These are phyloP conservation scores for Vitis hybrid DNA, from an alignment of 177 flowering plant genomes.

Conservation along the genomic window DNA sequence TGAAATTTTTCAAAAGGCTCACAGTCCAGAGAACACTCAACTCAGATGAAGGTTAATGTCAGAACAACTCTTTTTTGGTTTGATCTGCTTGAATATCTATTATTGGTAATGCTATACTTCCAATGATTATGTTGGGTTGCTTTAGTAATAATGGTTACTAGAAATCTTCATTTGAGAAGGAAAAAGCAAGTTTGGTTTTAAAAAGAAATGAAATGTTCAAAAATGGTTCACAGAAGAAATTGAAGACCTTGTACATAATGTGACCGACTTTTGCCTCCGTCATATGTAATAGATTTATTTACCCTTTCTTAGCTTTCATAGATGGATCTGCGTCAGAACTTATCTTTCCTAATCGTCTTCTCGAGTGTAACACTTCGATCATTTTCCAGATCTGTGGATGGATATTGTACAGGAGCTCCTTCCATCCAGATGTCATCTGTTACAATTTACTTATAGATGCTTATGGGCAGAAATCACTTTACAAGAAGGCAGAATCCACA, in stretches of 20 bases:
- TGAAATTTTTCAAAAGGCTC: too few relatives aligned
- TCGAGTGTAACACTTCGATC: slow-evolving; percentile 10
- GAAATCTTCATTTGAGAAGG: too few relatives aligned
- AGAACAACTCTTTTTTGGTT: too few relatives aligned
- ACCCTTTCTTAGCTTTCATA: neutral
- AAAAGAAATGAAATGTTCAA: too few relatives aligned
- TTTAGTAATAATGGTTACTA: too few relatives aligned
- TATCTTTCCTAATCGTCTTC: neutral
- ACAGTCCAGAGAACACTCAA: too few relatives aligned
- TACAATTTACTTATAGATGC: slow-evolving; percentile 89
- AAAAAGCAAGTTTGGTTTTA: too few relatives aligned
- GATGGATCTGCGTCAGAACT: neutral
- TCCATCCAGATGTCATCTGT: slow-evolving; percentile 74
- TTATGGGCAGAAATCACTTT: slow-evolving; percentile 57
- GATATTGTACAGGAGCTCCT: slow-evolving; percentile 71
- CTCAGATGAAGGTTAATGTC: too few relatives aligned
- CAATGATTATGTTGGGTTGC: too few relatives aligned
- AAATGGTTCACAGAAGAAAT: neutral
- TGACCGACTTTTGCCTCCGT: neutral
- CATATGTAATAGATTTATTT: neutral
- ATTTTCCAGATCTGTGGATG: slow-evolving; percentile 69
- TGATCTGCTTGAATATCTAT: too few relatives aligned
- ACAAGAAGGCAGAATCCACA: slow-evolving; percentile 60
- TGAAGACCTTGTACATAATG: neutral
- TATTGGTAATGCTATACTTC: too few relatives aligned